These are phyloP conservation scores for Talaromyces sp. DNA, from an alignment of 2,329 filamentous ascomycete species.

Conservation along the genomic window DNA sequence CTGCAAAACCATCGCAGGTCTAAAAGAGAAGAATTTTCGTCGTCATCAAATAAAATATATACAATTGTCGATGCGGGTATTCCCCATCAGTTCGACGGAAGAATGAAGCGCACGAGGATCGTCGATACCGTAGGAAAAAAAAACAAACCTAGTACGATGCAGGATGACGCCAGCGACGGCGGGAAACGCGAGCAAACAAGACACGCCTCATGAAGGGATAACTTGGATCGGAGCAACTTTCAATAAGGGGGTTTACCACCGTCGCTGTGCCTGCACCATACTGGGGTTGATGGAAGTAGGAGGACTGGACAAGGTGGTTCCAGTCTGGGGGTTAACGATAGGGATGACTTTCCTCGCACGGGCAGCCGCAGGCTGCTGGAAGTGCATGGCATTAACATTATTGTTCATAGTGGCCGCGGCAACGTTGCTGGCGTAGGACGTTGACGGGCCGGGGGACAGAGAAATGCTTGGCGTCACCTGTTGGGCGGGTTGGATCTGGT, in stretches of 20 bases:
- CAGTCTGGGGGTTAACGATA: constrained; percentile 93
- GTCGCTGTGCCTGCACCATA: constrained; percentile 52
- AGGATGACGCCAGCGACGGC: constrained; percentile 25
- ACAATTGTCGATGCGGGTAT: constrained; percentile 8
- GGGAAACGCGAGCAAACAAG: constrained; percentile 18
- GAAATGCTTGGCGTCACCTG: constrained; percentile 68
- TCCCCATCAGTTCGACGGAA: constrained; percentile 1
- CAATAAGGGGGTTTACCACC: constrained; percentile 29
- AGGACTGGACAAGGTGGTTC: constrained; percentile 81
- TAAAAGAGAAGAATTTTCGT: constrained; percentile 22
- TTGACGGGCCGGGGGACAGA: constrained; percentile 56
- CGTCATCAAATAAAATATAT: constrained; percentile 11
- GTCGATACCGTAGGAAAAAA: constrained; percentile 7
- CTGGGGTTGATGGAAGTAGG: constrained; percentile 65
- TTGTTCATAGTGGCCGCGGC: constrained; percentile 65
- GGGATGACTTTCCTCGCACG: constrained; percentile 92
- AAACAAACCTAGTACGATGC: constrained; percentile 21
- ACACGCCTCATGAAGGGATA: constrained; percentile 25
- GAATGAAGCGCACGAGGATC: constrained; percentile 5
- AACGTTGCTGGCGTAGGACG: constrained; percentile 32
- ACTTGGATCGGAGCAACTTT: constrained; percentile 17
- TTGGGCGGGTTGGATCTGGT: constrained; percentile 66
- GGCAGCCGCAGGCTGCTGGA: constrained; percentile 85
- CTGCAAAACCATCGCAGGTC: constrained; percentile 9
- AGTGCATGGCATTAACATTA: constrained; percentile 61